These are phyloP conservation scores for Penicillium sclerotiorum DNA, from an alignment of 2,329 filamentous ascomycete species.

Conservation along the genomic window DNA sequence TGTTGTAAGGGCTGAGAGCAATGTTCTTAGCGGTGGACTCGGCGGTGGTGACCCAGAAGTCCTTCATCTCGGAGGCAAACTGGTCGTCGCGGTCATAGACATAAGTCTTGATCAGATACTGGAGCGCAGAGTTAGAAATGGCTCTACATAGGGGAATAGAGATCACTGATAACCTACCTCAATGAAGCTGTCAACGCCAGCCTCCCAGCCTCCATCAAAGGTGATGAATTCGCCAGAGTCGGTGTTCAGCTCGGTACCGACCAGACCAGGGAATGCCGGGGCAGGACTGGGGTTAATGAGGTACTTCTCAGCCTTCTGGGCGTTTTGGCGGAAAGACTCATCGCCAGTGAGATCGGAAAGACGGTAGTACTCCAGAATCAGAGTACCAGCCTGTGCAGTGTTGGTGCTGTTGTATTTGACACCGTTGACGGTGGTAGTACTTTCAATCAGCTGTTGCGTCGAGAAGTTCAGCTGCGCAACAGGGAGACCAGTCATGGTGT, in stretches of 20 bases:
- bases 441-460: conserved; percentile 12
- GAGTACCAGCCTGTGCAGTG: conserved; percentile 24
- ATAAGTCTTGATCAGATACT: conserved; percentile 29
- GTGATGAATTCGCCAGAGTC: conserved; percentile 25
- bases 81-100: conserved; percentile 20
- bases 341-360: conserved; percentile 28
- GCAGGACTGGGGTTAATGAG: conserved; percentile 24
- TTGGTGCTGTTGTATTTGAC: conserved; percentile 25
- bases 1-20: conserved; percentile 20
- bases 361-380: conserved; percentile 25
- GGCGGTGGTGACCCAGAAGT: conserved; percentile 24
- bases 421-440: conserved; percentile 18
- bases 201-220: conserved; percentile 26
- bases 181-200: conserved; percentile 26
- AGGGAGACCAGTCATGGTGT: conserved; percentile 20
- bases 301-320: conserved; percentile 20
- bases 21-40: conserved; percentile 23
- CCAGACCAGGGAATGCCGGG: conserved; percentile 22
- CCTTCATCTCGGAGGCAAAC: conserved; percentile 11
- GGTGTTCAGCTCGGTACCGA: conserved; percentile 24
- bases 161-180: conserved; percentile 20
- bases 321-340: conserved; percentile 21
- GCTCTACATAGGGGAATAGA: too few species aligned
- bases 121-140: not conserved
- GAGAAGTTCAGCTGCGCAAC: conserved; percentile 19